Base-by-base conservation (phyloP, 2,329 filamentous ascomycete species). In the Clonostachys sp. region DNA sequence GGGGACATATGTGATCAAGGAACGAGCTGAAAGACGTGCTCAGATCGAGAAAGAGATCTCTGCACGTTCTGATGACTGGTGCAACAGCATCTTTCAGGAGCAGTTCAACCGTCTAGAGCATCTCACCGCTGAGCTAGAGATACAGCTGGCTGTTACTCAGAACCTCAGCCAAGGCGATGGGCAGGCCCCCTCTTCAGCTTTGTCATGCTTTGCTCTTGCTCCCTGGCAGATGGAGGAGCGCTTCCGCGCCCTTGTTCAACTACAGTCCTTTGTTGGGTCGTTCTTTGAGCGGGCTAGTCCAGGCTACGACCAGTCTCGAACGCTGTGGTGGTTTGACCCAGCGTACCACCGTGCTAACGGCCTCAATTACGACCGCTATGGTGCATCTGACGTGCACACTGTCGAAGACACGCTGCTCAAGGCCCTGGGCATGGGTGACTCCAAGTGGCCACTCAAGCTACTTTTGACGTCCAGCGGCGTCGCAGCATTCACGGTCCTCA, bases 171-270 rank as follows among this genome's bases (percentile, higher is more conserved):
- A 42, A 30, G 16, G 34, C 33, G 42, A 30, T n/a, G 12, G 33
- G 5, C 34, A 44, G 33, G n/a, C n/a, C 16, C 24, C n/a, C 6
- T 20, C 24, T 14, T 20, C 34, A 16, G 41, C 30, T 9, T 18
- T 48, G 36, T 20, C 46, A 18, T 12, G 16, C 12, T 48, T 44
- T 14, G 18, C 34, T 13, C 42, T 48, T 12, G 34, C 34, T 5
- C 46, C 46, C 18, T 48, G 46, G 46, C 46, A 48, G 46, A 48
- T 48, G 46, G 46, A 48, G 42, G 46, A 48, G 35, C 46, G 46
- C 34, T 48, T 42, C 20, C 46, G 46, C 18, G 41, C 46, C 20
- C 41, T 48, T 3, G 36, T 48, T 17, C 46, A 48, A 33, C 34
- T 48, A 10, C 46, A 48, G 41, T 48, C 46, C 7, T 39, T 48